A percentile compares a stretch with the other conserved stretches of the same genome.
Evolutionary conservation across 768 basidiomycete genomes (phyloP).

Genomic region (Mrakia gelida): DNA sequence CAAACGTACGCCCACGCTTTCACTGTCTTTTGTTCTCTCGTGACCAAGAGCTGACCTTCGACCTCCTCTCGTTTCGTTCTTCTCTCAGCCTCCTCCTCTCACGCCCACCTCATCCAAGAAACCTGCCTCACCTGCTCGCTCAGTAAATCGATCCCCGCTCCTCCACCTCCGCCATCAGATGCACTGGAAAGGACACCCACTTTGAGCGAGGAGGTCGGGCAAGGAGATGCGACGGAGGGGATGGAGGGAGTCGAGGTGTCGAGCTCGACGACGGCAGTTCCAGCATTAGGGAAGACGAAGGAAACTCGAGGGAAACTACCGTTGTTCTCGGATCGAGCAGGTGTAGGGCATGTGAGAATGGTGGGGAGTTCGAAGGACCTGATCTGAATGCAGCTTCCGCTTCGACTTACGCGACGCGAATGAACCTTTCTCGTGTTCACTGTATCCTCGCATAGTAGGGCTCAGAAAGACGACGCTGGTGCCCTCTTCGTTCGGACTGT

Average conservation of each 20-base stretch:
- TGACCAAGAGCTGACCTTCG: background rate
- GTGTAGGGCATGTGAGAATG: slow-evolving; percentile 3
- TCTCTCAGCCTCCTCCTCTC: background rate
- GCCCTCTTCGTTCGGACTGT: no score
- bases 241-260: background rate
- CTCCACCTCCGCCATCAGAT: background rate
- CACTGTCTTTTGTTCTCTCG: background rate
- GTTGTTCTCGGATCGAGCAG: background rate
- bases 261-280: background rate
- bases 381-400: no score
- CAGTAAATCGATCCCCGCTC: background rate
- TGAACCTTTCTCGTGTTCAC: no score
- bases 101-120: background rate
- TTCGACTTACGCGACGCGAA: no score
- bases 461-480: no score
- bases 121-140: slow-evolving; percentile 10
- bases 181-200: no score
- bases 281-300: background rate
- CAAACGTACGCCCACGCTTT: slow-evolving; percentile 36
- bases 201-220: background rate
- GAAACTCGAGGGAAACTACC: background rate
- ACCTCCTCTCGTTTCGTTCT: background rate
- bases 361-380: background rate
- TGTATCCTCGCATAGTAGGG: no score
- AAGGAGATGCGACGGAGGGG: background rate